phyloP scores from a whole-genome alignment of 345 rosid species.

The Moringa oleifera region DNA sequence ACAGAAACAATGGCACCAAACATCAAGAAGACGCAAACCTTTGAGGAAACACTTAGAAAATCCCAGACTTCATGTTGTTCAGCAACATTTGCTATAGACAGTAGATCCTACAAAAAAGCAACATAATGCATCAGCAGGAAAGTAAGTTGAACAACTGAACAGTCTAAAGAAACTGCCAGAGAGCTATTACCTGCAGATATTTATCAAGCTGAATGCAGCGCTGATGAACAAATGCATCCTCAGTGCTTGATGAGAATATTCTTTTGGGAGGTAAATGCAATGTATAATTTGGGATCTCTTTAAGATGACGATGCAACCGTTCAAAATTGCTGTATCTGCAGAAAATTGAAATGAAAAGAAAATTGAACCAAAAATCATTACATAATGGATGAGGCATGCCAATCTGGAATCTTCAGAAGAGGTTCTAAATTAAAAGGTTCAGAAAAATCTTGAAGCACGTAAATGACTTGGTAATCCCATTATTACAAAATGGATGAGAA shows the following conservation, averaged over 20 bases:
- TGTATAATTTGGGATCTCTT: constrained; percentile 94
- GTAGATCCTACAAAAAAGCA: constrained; percentile 63
- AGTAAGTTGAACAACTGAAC: neutral
- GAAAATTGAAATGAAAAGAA: constrained; percentile 1
- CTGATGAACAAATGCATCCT: constrained; percentile 95
- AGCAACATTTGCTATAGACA: constrained; percentile 95
- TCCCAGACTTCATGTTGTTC: constrained; percentile 99
- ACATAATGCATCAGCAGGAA: constrained; percentile 12
- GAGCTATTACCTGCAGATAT: constrained; percentile 64
- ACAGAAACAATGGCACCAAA: neutral
- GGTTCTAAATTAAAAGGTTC: neutral
- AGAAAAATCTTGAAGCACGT: neutral
- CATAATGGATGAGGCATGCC: neutral
- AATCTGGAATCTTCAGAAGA: constrained; percentile 15
- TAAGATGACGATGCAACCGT: constrained; percentile 85
- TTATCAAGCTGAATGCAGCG: constrained; percentile 97
- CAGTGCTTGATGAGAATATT: constrained; percentile 98
- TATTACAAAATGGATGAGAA: constrained; percentile 23
- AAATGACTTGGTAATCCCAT: neutral
- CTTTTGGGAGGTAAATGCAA: constrained; percentile 97
- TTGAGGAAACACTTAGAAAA: constrained; percentile 81
- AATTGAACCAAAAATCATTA: constrained; percentile 10
- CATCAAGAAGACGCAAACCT: constrained; percentile 44
- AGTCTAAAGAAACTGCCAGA: constrained; percentile 3
- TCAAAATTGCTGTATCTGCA: constrained; percentile 97